Conservation (phyloP, 2,329 filamentous ascomycete species). For the Fusarium redolens region DNA sequence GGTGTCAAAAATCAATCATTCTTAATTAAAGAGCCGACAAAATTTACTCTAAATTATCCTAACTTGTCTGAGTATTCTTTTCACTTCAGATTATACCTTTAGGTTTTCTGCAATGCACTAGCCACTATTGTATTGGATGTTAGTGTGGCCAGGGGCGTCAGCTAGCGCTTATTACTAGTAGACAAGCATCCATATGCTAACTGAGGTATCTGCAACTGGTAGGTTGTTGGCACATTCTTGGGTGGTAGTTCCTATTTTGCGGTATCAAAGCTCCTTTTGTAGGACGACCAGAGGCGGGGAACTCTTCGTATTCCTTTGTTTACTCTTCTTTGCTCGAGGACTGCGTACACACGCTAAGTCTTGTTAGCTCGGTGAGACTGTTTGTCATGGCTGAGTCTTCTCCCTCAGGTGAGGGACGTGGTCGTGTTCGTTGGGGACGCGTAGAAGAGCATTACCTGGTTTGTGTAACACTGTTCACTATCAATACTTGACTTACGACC, state of each 20-base stretch:
- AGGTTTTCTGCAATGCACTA: neutral
- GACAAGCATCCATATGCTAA: neutral
- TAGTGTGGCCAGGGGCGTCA: neutral
- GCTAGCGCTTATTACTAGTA: neutral
- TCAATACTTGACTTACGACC: constrained; percentile 3
- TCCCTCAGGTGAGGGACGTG: constrained; percentile 14
- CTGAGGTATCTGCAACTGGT: neutral
- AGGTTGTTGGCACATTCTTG: neutral
- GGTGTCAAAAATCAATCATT: neutral
- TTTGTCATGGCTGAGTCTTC: constrained; percentile 17
- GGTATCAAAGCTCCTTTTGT: neutral
- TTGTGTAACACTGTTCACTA: constrained; percentile 9
- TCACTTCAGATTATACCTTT: neutral
- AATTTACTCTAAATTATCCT: neutral
- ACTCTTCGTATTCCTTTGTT: neutral
- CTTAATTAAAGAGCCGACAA: neutral
- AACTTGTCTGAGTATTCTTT: neutral
- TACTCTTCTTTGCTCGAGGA: neutral
- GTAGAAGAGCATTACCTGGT: constrained; percentile 35
- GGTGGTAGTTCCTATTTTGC: neutral
- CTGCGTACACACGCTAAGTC: neutral
- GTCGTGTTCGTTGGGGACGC: constrained; percentile 32
- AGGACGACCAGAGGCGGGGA: neutral
- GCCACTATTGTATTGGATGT: neutral
- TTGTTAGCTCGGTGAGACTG: neutral